Conservation (phyloP, 257 asterid species). For the Capsicum chinense region DNA sequence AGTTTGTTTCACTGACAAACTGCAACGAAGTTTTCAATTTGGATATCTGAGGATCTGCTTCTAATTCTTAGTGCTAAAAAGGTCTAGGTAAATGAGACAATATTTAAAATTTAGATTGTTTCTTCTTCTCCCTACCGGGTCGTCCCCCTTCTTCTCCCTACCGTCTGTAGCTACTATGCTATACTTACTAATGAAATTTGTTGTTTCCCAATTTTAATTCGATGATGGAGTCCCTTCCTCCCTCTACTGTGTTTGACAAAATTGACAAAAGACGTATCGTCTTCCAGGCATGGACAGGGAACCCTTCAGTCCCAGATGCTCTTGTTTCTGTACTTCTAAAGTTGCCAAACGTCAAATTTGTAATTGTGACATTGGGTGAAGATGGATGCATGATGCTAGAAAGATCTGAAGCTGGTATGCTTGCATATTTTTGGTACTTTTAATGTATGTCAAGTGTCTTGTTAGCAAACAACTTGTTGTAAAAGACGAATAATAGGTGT, state of each 20-base stretch:
- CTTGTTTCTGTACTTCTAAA: slow-evolving; percentile 77
- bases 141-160: too few relatives aligned
- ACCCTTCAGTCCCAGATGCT: slow-evolving; percentile 72
- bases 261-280: slow-evolving; percentile 17
- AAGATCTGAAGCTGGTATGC: slow-evolving; percentile 49
- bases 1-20: slow-evolving; percentile 29
- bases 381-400: slow-evolving; percentile 68
- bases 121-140: not conserved
- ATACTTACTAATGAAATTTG: not conserved
- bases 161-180: not conserved
- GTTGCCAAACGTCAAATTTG: slow-evolving; percentile 66
- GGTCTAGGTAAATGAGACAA: not conserved
- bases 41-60: not conserved
- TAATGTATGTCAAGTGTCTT: not conserved
- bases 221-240: not conserved
- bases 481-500: not conserved
- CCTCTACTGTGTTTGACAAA: not conserved
- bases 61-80: not conserved
- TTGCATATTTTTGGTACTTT: not conserved
- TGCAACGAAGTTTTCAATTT: slow-evolving; percentile 18
- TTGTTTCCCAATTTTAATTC: not conserved
- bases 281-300: slow-evolving; percentile 63
- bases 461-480: not conserved
- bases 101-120: not conserved
- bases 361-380: slow-evolving; percentile 59